Conservation (phyloP, 306 rosid species). For the Malus fusca region DNA sequence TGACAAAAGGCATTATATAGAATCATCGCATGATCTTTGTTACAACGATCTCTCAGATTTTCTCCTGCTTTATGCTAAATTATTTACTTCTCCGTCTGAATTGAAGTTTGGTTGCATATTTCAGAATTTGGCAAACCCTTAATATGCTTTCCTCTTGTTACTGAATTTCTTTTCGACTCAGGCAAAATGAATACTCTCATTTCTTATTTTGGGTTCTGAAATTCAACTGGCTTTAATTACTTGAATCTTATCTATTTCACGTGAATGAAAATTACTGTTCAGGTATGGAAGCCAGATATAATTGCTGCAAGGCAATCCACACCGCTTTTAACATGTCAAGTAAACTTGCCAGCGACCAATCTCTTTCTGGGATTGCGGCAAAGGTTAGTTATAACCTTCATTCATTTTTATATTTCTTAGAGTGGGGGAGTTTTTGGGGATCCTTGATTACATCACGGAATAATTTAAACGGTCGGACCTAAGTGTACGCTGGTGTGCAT, state of each 20-base stretch:
- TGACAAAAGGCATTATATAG: too few species aligned
- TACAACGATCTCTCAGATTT: too few species aligned
- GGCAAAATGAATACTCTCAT: not conserved
- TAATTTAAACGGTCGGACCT: not conserved
- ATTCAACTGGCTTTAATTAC: not conserved
- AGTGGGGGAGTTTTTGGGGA: not conserved
- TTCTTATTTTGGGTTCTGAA: not conserved
- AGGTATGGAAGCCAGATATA: conserved; percentile 90
- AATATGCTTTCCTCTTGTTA: not conserved
- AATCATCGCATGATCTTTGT: too few species aligned
- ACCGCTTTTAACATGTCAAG: conserved; percentile 45
- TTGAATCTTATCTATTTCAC: not conserved
- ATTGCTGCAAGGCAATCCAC: conserved; percentile 68
- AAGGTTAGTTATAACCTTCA: conserved; percentile 43
- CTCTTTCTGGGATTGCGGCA: conserved; percentile 41
- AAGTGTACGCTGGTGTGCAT: not conserved
- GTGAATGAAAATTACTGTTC: conserved; percentile 9
- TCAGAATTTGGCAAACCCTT: not conserved
- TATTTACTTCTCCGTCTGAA: too few species aligned
- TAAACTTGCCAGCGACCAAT: conserved; percentile 44
- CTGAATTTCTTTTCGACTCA: not conserved
- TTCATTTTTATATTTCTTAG: not conserved
- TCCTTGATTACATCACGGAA: not conserved
- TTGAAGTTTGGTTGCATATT: not conserved
- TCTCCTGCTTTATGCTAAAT: too few species aligned